Conservation (phyloP, 768 basidiomycete genomes). For the Trametes maxima region DNA sequence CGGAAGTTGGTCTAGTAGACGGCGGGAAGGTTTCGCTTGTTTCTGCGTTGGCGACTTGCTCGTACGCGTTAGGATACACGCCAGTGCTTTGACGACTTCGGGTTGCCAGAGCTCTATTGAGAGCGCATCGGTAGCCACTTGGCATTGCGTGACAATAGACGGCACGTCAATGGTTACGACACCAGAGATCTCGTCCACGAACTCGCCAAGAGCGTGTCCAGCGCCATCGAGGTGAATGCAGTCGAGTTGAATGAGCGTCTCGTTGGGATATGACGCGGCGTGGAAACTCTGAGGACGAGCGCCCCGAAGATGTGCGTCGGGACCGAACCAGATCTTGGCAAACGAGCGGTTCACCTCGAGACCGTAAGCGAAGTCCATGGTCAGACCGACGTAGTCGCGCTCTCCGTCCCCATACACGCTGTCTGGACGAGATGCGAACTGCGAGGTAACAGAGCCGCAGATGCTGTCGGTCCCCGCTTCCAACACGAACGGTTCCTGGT, state of each 20-base stretch:
- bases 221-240: constrained; percentile 49
- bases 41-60: not conserved
- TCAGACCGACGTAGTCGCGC: constrained; percentile 46
- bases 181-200: constrained; percentile 48
- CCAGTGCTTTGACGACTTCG: constrained; percentile 55
- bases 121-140: constrained; percentile 57
- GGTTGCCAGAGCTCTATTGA: constrained; percentile 70
- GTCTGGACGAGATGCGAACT: constrained; percentile 39
- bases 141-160: constrained; percentile 49
- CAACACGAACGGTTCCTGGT: constrained; percentile 50
- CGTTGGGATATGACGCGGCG: constrained; percentile 24
- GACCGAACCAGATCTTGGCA: constrained; percentile 43
- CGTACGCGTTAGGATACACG: constrained; percentile 43
- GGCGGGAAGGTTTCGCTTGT: constrained; percentile 9
- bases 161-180: constrained; percentile 45
- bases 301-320: constrained; percentile 17
- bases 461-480: constrained; percentile 62
- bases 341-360: constrained; percentile 54
- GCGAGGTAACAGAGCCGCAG: constrained; percentile 42
- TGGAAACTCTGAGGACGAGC: constrained; percentile 29
- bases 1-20: constrained; percentile 47
- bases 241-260: constrained; percentile 58
- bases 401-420: constrained; percentile 27
- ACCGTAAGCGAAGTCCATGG: constrained; percentile 45
- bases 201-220: constrained; percentile 51